Base-by-base conservation (phyloP, 768 basidiomycete genomes). In the Hemileccinum rubropunctum region DNA sequence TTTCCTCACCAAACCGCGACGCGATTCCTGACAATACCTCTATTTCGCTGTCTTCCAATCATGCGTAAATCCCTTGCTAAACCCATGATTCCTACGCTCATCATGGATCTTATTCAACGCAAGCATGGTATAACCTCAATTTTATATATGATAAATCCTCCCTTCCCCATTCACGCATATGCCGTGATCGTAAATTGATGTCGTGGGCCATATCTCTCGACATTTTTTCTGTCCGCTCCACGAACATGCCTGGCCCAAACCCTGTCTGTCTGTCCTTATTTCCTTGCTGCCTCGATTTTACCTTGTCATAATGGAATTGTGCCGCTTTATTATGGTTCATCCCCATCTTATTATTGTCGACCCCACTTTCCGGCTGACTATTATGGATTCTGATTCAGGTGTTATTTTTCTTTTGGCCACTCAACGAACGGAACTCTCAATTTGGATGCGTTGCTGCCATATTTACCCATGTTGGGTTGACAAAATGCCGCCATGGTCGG, bases 1-100 rank as follows among this genome's bases (percentile, higher is more conserved):
- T 38, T 21, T 26, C 30, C 18, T 32, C 23, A 30, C 15, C 28
- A 7, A 53, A 61, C 27, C 32, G n/a, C 33, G 27, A 21, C 17
- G 38, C 17, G 21, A 40, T 47, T 18, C n/a, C 21, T 34, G n/a
- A n/a, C n/a, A n/a, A n/a, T n/a, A n/a, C 6, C 11, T 18, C 13
- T n/a, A 13, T 47, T 48, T 44, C 36, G 54, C 43, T n/a, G 34
- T 30, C 20, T 45, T 52, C 45, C 34, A 18, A 60, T 47, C 3
- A 44, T 36, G 32, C 17, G 43, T 38, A 17, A 48, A 42, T 20
- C 18, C 57, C 61, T 1, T 49, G n/a, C 51, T 60, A 63, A 51
- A 45, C 12, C 58, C 61, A 47, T 51, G 12, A 52, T 57, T 56
- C 59, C 47, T 64, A n/a, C 57, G 47, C 13, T 54, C 44, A 59